Evolutionary conservation across 495 filamentous ascomycete genomes (phyloP).

Genomic region (Rhypophila decipiens): DNA sequence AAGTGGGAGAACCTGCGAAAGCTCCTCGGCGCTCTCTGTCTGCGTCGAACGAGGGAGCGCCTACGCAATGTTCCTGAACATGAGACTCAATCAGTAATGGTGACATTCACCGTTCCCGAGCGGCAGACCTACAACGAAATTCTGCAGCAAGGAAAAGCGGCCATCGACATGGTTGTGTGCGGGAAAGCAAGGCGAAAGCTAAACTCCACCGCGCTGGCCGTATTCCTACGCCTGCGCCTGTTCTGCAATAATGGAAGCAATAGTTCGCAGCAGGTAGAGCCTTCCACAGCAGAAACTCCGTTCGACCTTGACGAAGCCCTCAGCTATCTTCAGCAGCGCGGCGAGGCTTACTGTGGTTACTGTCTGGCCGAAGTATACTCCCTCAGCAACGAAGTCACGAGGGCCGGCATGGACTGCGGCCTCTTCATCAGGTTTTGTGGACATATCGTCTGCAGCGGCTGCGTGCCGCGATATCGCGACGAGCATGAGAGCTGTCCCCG

Average conservation of each 20-base stretch:
- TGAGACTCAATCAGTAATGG: background rate
- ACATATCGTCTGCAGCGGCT: background rate
- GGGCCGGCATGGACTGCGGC: background rate
- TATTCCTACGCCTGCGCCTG: conserved; percentile 1
- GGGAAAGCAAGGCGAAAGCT: background rate
- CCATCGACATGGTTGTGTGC: background rate
- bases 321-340: conserved; percentile 2
- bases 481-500: background rate
- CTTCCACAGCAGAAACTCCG: background rate
- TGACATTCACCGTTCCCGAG: background rate
- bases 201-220: background rate
- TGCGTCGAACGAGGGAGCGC: background rate
- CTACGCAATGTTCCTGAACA: background rate
- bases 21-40: background rate
- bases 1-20: background rate
- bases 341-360: background rate
- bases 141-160: background rate
- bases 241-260: conserved; percentile 6
- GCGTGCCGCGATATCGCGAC: background rate
- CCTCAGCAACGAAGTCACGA: background rate
- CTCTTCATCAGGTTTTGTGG: background rate
- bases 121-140: background rate
- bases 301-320: conserved; percentile 3
- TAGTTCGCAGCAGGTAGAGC: background rate
- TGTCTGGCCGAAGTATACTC: background rate